Evolutionary conservation across 768 basidiomycete species (phyloP), one percentile per base, ranked within the genome.

Genomic region (Dioszegia hungarica): DNA sequence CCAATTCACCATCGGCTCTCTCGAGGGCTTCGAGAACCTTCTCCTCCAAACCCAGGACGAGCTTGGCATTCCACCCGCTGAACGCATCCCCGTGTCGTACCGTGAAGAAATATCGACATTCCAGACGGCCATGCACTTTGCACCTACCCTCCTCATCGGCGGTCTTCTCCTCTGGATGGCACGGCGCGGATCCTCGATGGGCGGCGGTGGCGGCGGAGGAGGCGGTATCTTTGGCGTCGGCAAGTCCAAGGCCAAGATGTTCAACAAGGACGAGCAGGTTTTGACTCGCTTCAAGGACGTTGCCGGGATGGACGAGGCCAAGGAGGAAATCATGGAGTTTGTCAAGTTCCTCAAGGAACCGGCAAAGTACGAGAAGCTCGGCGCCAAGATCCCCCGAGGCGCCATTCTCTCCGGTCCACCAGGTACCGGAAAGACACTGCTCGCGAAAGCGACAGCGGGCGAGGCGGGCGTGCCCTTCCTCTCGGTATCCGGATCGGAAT

Each of bases 321-420:
- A 99, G 81, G 89, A 93, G 70, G 95, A 99, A 79, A 94, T 99
- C 67, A 94, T 98, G 90, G 95, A 99, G 75, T 99, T 98, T 66
- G 95, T 99, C 75, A 93, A 95, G 68, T 98, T 99, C 80, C 80
- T 99, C 71, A 97, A 97, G 79, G 88, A 98, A 56, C 95, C 95
- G 12, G 79, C 84, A 28, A 88, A 87, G 75, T 99, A 95, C 79
- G 90, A 97, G 79, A 90, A 86, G 64, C 83, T 99, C 37, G 95
- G 95, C 57, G 95, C 95, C 58, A 98, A 98, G 80, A 98, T 98
- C 62, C 77, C 77, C 44, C 73, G 77, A 54, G 75, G 75, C 20
- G 75, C 75, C 17, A 75, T 77, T 62, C 64, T 77, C 6, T 75
- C 74, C 14, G 77, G 75, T 49, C 77, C 77, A 5, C 95, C 95